Evolutionary conservation across 1,284 basidiomycete genomes (phyloP).

Genomic region (Phylloboletellus chloephorus): DNA sequence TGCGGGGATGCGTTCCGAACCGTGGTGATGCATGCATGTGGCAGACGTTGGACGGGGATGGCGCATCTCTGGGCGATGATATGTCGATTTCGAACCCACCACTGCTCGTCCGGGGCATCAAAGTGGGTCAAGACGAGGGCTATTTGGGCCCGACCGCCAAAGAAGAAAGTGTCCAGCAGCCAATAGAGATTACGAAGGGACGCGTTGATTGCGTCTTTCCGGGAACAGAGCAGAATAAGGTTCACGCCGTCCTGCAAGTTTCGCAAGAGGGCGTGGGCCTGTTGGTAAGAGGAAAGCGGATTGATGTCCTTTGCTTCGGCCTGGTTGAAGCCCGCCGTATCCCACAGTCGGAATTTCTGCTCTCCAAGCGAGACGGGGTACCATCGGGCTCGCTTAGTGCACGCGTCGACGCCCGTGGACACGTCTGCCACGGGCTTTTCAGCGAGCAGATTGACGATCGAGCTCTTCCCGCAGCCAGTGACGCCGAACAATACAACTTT

Average conservation of each 20-base stretch:
- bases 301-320: slow-evolving; percentile 16
- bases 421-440: slow-evolving; percentile 18
- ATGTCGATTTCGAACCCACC: slow-evolving; percentile 26
- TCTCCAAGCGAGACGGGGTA: slow-evolving; percentile 20
- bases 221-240: slow-evolving; percentile 25
- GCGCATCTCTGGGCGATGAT: slow-evolving; percentile 17
- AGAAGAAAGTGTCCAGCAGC: slow-evolving; percentile 25
- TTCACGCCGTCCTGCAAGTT: slow-evolving; percentile 25
- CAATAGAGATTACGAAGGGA: slow-evolving; percentile 27
- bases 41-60: slow-evolving; percentile 19
- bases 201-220: slow-evolving; percentile 23
- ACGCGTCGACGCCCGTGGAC: slow-evolving; percentile 23
- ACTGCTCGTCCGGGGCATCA: slow-evolving; percentile 21
- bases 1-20: slow-evolving; percentile 4
- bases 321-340: slow-evolving; percentile 28
- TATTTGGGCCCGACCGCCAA: slow-evolving; percentile 28
- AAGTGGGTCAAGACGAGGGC: slow-evolving; percentile 37
- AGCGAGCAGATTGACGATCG: slow-evolving; percentile 26
- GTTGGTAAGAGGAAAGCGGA: slow-evolving; percentile 25
- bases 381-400: slow-evolving; percentile 27
- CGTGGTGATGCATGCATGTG: slow-evolving; percentile 26
- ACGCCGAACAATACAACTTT: slow-evolving; percentile 26
- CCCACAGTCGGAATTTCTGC: slow-evolving; percentile 30
- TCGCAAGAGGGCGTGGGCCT: slow-evolving; percentile 23
- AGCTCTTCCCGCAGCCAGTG: slow-evolving; percentile 28